These are phyloP conservation scores for Darksidea phi DNA, from an alignment of 495 filamentous ascomycete species.

Conservation along the genomic window DNA sequence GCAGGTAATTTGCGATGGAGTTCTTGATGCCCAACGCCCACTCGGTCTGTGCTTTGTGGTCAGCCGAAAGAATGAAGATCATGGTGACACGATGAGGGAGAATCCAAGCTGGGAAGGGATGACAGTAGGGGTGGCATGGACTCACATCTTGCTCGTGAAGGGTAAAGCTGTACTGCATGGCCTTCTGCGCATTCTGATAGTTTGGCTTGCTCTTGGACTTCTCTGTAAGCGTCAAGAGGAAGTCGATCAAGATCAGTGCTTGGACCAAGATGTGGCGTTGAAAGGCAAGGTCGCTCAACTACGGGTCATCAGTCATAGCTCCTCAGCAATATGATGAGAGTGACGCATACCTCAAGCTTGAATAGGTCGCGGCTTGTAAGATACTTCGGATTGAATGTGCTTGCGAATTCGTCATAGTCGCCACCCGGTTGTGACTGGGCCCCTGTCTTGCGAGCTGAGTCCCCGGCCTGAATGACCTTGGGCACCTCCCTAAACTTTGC, in stretches of 20 bases:
- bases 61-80: constrained; percentile 35
- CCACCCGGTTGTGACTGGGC: constrained; percentile 71
- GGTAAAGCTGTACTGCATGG: constrained; percentile 76
- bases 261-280: constrained; percentile 91
- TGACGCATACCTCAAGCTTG: constrained; percentile 72
- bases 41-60: constrained; percentile 50
- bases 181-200: constrained; percentile 63
- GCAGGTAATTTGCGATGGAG: constrained; percentile 74
- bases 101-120: constrained; percentile 11
- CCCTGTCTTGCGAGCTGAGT: constrained; percentile 57
- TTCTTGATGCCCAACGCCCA: constrained; percentile 76
- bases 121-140: constrained; percentile 26
- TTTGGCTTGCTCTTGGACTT: constrained; percentile 74
- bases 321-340: not conserved
- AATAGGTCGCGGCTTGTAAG: constrained; percentile 93
- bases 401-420: constrained; percentile 61
- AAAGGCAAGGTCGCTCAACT: constrained; percentile 92
- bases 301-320: constrained; percentile 24
- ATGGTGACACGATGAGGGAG: constrained; percentile 18
- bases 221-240: constrained; percentile 82
- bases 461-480: constrained; percentile 60
- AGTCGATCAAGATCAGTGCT: constrained; percentile 88
- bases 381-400: constrained; percentile 93
- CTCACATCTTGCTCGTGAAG: constrained; percentile 79
- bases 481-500: constrained; percentile 75